Evolutionary conservation across 1,139 yeast genomes (phyloP), one percentile per base, ranked within the genome.

Genomic region (Lodderomyces oxycetoniae): DNA sequence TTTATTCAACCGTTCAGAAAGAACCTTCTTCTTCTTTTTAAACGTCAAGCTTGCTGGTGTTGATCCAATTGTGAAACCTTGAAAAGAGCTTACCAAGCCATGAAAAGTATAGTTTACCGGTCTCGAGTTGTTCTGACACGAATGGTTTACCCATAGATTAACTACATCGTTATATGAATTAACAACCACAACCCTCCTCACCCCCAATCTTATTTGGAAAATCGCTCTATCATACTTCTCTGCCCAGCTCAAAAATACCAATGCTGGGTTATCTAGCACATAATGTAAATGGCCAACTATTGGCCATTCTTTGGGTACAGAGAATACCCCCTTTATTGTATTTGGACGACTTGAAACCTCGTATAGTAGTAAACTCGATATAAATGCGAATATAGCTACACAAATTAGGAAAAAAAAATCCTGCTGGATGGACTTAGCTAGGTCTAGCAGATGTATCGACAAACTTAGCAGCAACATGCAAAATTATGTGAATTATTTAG

Each of bases 61-160:
- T 0, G 93, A 79, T 0, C 94, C 94, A 19, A 84, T 69, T 0
- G 94, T 84, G 42, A 71, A 77, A 1, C 79, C 79, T 37, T 77
- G 81, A 0, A 79, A 68, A 4, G 71, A 57, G 0, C 88, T 79
- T 2, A 83, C 73, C 6, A 83, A 62, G 20, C 67, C 61, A 54
- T 84, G 93, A 56, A 84, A 84, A 0, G 88, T 79, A 52, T 77
- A 74, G 36, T 72, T 63, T 17, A 67, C 54, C 0, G 94, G 93
- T 29, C 94, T 59, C 1, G 93, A 83, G 44, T 76, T 77, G 42
- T 74, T 73, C 2, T 79, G 71, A 23, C 63, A 53, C 25, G 78
- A 61, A 43, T 72, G 64, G 22, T 64, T 67, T 13, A 63, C 49
- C 85, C 87, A 82, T 4, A 84, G 55, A 20, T 61, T 55, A 27